A percentile compares a stretch with the other conserved stretches of the same genome.
Conservation (phyloP, 805 yeast genomes). For the Ogataea corticis region DNA sequence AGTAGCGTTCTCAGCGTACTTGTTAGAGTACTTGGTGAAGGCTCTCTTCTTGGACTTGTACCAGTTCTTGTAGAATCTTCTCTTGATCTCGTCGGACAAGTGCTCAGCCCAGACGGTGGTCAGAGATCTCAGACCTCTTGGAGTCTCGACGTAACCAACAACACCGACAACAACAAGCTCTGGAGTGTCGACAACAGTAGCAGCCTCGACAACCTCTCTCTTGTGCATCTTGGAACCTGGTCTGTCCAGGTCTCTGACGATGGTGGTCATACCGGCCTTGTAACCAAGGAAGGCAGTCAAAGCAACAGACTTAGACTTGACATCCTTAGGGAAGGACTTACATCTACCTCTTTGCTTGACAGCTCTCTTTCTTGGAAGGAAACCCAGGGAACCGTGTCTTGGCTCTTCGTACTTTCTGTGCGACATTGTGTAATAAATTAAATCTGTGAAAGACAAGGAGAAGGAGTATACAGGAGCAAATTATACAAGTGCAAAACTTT, state of each 20-base stretch:
- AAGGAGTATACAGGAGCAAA: not conserved
- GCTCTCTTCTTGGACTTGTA: slow-evolving; percentile 99
- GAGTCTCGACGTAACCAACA: slow-evolving; percentile 99
- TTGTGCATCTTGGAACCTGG: slow-evolving; percentile 99
- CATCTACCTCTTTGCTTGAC: slow-evolving; percentile 98
- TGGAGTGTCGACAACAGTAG: slow-evolving; percentile 98
- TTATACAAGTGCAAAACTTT: slow-evolving; percentile 8
- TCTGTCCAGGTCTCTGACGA: slow-evolving; percentile 99
- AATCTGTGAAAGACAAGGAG: slow-evolving; percentile 6
- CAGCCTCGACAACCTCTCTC: slow-evolving; percentile 99
- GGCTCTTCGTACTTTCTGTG: slow-evolving; percentile 99
- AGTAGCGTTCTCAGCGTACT: slow-evolving; percentile 90
- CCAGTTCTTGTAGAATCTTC: slow-evolving; percentile 99
- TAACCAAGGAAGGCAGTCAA: slow-evolving; percentile 99
- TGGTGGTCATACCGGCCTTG: slow-evolving; percentile 99
- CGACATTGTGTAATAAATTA: slow-evolving; percentile 62
- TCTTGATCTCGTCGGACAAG: slow-evolving; percentile 97
- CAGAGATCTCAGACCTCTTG: slow-evolving; percentile 99
- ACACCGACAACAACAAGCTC: slow-evolving; percentile 99
- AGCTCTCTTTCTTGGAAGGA: slow-evolving; percentile 99
- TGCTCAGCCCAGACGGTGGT: slow-evolving; percentile 99
- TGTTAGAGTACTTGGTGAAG: slow-evolving; percentile 99
- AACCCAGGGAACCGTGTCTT: slow-evolving; percentile 99
- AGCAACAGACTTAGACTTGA: slow-evolving; percentile 95
- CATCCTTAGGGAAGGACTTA: slow-evolving; percentile 99